These are phyloP conservation scores for Leptosphaerulina australis DNA, from an alignment of 2,329 filamentous ascomycete genomes.

Conservation along the genomic window DNA sequence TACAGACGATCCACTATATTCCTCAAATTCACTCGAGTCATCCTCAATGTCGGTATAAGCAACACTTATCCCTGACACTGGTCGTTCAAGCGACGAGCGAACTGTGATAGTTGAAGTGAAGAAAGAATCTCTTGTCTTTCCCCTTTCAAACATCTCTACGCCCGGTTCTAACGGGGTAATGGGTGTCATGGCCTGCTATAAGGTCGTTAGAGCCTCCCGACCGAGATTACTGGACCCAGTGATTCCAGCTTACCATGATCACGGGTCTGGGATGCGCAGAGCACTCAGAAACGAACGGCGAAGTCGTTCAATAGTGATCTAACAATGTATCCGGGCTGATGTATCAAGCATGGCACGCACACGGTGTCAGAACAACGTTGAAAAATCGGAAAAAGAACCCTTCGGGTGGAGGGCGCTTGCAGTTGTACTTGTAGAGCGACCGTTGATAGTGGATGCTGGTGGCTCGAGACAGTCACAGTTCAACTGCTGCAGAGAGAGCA, in stretches of 20 bases:
- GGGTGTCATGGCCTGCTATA: constrained; percentile 54
- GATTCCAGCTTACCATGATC: constrained; percentile 45
- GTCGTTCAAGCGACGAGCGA: constrained; percentile 58
- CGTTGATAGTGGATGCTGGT: constrained; percentile 42
- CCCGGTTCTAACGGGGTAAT: constrained; percentile 52
- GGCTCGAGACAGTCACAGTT: constrained; percentile 39
- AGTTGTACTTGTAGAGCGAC: constrained; percentile 52
- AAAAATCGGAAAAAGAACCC: constrained; percentile 47
- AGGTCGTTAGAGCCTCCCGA: constrained; percentile 28
- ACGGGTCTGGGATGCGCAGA: constrained; percentile 30
- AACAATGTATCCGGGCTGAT: constrained; percentile 29
- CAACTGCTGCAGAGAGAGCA: constrained; percentile 44
- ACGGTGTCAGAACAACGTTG: constrained; percentile 38
- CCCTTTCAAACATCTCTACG: constrained; percentile 58
- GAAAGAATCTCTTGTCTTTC: constrained; percentile 59
- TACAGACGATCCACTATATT: constrained; percentile 70
- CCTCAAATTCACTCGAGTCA: constrained; percentile 50
- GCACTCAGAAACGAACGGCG: constrained; percentile 23
- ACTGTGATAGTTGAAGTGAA: constrained; percentile 56
- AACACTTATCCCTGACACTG: constrained; percentile 74
- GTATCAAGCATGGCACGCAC: constrained; percentile 42
- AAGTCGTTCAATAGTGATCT: constrained; percentile 27
- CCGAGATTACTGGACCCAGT: constrained; percentile 9
- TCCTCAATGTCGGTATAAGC: constrained; percentile 80
- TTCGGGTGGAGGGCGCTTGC: constrained; percentile 52